phyloP scores from a whole-genome alignment of 306 rosid genomes.

The Quercus bicolor region DNA sequence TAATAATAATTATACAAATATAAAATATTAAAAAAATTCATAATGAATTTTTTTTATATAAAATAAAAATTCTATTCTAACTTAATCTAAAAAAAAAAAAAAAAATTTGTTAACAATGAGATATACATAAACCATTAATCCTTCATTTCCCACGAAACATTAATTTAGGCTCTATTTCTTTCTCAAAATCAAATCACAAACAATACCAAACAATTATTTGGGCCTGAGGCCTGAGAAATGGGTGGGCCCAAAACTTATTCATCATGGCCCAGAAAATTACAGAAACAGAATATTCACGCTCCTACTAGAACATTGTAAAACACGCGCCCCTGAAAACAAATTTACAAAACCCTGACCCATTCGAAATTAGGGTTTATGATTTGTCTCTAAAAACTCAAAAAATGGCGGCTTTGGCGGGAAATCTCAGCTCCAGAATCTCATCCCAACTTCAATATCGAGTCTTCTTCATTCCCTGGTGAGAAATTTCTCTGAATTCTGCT shows the following conservation, averaged over 20 bases:
- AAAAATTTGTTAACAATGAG: rapidly evolving
- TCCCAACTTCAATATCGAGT: conserved; percentile 33
- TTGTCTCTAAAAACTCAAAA: conserved; percentile 2
- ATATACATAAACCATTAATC: too few relatives aligned
- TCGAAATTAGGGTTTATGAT: neutral
- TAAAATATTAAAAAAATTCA: too few relatives aligned
- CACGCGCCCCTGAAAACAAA: neutral
- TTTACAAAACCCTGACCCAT: neutral
- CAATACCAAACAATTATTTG: neutral
- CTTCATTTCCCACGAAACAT: too few relatives aligned
- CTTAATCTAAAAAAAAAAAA: too few relatives aligned
- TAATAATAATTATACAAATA: too few relatives aligned
- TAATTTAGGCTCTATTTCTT: too few relatives aligned
- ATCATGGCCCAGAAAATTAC: neutral
- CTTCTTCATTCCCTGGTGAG: conserved; percentile 45
- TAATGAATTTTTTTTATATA: too few relatives aligned
- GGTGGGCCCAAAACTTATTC: neutral
- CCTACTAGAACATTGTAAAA: neutral
- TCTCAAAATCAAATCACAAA: too few relatives aligned
- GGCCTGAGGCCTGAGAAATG: neutral
- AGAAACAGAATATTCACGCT: neutral
- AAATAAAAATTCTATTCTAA: too few relatives aligned
- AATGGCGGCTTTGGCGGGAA: conserved; percentile 56
- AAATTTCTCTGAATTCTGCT: neutral
- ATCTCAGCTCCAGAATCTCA: conserved; percentile 39